Conservation (phyloP, 192 early-diverging fungal species). For the Phlyctochytrium arcticum region DNA sequence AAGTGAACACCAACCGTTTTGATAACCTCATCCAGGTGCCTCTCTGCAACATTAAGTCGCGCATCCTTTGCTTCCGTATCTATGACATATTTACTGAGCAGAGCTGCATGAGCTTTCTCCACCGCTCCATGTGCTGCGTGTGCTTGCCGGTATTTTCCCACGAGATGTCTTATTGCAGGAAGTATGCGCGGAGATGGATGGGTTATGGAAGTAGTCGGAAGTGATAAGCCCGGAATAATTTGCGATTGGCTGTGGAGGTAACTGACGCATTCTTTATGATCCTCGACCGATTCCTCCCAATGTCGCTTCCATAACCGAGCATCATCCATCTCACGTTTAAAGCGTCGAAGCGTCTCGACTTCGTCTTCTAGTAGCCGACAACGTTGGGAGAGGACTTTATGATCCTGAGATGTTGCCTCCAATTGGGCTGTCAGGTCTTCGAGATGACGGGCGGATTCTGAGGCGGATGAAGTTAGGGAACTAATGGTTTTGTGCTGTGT, state of each 20-base stretch:
- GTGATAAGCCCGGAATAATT: not conserved
- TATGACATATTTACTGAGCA: not conserved
- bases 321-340: not conserved
- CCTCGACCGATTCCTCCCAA: not conserved
- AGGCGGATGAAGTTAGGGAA: not conserved
- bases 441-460: not conserved
- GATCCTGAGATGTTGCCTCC: not conserved
- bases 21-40: not conserved
- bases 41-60: not conserved
- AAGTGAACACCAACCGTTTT: too few relatives aligned
- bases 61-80: not conserved
- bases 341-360: not conserved
- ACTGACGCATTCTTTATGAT: not conserved
- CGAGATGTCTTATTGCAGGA: not conserved
- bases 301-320: not conserved
- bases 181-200: not conserved
- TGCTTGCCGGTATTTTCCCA: not conserved
- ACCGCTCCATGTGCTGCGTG: not conserved
- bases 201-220: not conserved
- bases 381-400: not conserved
- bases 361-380: not conserved
- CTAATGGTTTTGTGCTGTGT: not conserved
- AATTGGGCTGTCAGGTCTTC: not conserved
- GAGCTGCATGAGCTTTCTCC: not conserved
- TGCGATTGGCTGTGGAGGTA: too few relatives aligned